Percentiles rank a stretch among this genome's conserved stretches.
Evolutionary conservation across 1,284 basidiomycete species (phyloP).

Genomic region (Cutaneotrichosporon spelunceum): DNA sequence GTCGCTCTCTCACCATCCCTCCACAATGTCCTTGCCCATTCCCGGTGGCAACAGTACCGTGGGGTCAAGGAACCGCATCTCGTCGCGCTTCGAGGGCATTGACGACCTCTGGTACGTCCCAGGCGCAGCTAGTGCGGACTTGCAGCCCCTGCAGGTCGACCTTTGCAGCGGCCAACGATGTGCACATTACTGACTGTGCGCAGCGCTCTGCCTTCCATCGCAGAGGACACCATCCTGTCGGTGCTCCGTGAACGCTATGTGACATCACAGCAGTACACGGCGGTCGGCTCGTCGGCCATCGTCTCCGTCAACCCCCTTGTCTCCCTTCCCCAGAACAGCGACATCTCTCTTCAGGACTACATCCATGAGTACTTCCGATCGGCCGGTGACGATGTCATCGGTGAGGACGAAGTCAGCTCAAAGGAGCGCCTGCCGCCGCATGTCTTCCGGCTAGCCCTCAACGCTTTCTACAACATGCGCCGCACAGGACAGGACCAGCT

Average conservation of each 20-base stretch:
- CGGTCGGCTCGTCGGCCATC: constrained; percentile 65
- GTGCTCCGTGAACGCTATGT: constrained; percentile 83
- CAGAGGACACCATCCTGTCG: constrained; percentile 54
- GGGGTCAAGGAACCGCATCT: constrained; percentile 17
- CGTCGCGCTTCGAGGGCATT: constrained; percentile 39
- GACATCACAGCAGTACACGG: constrained; percentile 76
- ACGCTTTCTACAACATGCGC: constrained; percentile 94
- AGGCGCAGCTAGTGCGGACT: neutral
- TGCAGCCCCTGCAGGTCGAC: neutral
- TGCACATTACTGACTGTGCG: constrained; percentile 2
- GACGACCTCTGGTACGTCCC: constrained; percentile 39
- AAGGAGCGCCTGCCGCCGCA: constrained; percentile 62
- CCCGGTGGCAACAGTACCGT: constrained; percentile 11
- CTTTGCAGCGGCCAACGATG: neutral
- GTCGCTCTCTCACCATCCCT: neutral
- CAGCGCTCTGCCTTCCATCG: constrained; percentile 43
- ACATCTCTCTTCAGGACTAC: constrained; percentile 77
- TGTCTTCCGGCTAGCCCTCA: constrained; percentile 83
- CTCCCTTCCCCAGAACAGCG: constrained; percentile 72
- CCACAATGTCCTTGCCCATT: constrained; percentile 19
- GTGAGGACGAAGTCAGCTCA: constrained; percentile 22
- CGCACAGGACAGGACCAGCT: constrained; percentile 90
- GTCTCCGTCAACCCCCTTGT: constrained; percentile 87
- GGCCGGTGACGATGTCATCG: constrained; percentile 55
- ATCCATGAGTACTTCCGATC: constrained; percentile 64